A percentile compares a stretch with the other conserved stretches of the same genome.
Conservation (phyloP, 2,329 filamentous ascomycete species). For the Rosellinia necatrix region DNA sequence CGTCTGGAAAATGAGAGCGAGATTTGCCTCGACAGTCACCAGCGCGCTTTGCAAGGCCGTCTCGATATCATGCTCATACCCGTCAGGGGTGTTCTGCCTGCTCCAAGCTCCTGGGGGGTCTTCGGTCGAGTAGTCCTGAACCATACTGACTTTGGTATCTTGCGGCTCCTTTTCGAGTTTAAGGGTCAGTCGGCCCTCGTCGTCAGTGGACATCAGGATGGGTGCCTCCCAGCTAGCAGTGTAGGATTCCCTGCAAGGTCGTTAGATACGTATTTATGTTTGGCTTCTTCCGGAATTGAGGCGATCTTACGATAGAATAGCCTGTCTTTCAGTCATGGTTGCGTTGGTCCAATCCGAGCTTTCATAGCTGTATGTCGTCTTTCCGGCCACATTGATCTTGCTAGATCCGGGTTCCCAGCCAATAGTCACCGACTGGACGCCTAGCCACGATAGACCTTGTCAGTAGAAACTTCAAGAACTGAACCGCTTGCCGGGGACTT, state of each 20-base stretch:
- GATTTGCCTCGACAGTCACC: not conserved
- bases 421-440: not conserved
- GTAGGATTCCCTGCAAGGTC: not conserved
- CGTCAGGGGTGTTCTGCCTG: not conserved
- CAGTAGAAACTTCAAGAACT: not conserved
- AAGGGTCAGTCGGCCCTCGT: not conserved
- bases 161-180: not conserved
- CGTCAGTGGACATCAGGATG: not conserved
- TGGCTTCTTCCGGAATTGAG: not conserved
- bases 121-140: not conserved
- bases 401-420: not conserved
- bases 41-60: not conserved
- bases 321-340: not conserved
- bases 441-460: not conserved
- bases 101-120: too few relatives aligned
- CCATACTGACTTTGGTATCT: not conserved
- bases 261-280: not conserved
- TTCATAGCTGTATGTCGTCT: not conserved
- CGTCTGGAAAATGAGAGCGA: not conserved
- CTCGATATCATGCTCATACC: not conserved
- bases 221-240: not conserved
- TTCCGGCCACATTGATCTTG: not conserved
- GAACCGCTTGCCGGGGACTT: not conserved
- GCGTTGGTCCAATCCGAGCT: not conserved
- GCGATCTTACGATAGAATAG: not conserved